A percentile compares a stretch with the other conserved stretches of the same genome.
These are phyloP conservation scores for Nicotiana knightiana DNA, from an alignment of 257 asterid species.

Conservation along the genomic window DNA sequence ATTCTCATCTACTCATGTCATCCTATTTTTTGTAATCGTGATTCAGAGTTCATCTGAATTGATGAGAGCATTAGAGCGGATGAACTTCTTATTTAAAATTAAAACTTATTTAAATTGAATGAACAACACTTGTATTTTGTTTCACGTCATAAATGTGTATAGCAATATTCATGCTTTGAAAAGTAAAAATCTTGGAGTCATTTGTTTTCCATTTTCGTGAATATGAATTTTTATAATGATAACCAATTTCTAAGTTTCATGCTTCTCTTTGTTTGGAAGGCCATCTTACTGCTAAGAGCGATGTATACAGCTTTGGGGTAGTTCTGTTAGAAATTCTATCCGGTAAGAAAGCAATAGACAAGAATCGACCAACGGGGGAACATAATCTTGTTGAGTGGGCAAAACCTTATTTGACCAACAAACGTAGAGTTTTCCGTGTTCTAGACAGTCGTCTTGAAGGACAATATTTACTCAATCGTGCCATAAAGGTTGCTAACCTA, in stretches of 20 bases:
- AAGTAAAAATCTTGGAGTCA: not conserved
- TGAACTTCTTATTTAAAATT: not conserved
- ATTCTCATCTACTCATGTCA: not conserved
- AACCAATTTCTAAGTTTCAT: not conserved
- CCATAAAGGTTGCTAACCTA: slow-evolving; percentile 43
- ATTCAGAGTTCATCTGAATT: not conserved
- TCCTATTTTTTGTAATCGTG: not conserved
- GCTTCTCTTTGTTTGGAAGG: slow-evolving; percentile 26
- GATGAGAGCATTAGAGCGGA: not conserved
- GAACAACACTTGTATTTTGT: not conserved
- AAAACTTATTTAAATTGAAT: not conserved
- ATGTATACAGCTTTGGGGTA: slow-evolving; percentile 72
- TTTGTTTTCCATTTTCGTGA: not conserved
- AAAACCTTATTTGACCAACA: slow-evolving; percentile 62
- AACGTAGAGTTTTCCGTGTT: slow-evolving; percentile 46
- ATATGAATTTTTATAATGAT: not conserved
- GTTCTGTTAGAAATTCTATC: slow-evolving; percentile 62
- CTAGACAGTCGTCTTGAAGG: slow-evolving; percentile 61
- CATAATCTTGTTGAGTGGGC: slow-evolving; percentile 75
- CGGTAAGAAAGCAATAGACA: slow-evolving; percentile 70
- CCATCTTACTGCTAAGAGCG: slow-evolving; percentile 70
- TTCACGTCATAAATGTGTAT: not conserved
- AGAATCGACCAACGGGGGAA: slow-evolving; percentile 61
- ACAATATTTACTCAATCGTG: slow-evolving; percentile 39
- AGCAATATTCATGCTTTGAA: not conserved